Base-by-base conservation (phyloP, 2,329 filamentous ascomycete species). In the Colletotrichum eleusines region DNA sequence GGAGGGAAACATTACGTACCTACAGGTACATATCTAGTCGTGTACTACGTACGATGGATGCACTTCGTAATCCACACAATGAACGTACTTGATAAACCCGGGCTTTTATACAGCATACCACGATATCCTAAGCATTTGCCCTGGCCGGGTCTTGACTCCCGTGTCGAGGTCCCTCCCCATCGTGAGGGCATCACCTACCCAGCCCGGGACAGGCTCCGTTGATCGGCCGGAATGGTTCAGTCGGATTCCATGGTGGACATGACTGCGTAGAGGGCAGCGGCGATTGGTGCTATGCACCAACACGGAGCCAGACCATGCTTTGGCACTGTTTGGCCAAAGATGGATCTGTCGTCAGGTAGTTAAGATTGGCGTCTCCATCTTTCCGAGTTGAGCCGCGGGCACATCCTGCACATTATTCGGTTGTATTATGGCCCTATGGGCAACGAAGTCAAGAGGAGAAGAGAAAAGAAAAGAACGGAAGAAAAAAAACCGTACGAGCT, bases 151-250 rank as follows among this genome's bases (percentile, higher is more conserved):
- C 35, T 38, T 14, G 57, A 16, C 42, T 61, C 31, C 63, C 54
- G 67, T 60, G 50, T 66, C 60, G 42, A 51, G 63, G 55, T 5
- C 42, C 55, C 63, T 5, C 42, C 55, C 63, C 67, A 44, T 67
- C 33, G 33, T 62, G n/a, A 62, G 42, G 44, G 40, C 23, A 60
- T 42, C 55, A 33, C 35, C 6, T 8, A 35, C 9, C 31, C 31
- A n/a, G 35, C n/a, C 68, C 68, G 63, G n/a, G 68, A 61, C 66
- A 67, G 63, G 38, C 68, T 71, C 68, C 68, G 63, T 62, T 40
- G 26, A 71, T 54, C 67, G 50, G 48, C 66, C 67, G 63, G 68
- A 48, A 62, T 53, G 57, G 68, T 59, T 67, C 68, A 50, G 48
- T 57, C 51, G 57, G 63, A 38, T 61, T 61, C 58, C 33, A 61